These are phyloP conservation scores for Lathyrus aphaca DNA, from an alignment of 306 rosid species.

Conservation along the genomic window DNA sequence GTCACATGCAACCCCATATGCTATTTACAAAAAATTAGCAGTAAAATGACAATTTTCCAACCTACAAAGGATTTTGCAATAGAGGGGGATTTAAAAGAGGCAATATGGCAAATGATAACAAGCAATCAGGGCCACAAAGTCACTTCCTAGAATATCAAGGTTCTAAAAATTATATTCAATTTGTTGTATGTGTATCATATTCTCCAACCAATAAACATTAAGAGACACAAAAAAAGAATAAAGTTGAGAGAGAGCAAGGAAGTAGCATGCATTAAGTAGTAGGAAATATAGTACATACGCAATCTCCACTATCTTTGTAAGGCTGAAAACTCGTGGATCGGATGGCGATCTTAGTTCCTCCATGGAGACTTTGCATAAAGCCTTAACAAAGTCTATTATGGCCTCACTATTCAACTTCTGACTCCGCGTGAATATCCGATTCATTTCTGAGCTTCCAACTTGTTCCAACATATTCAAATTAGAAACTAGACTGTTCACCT, in stretches of 20 bases:
- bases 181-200: conserved; percentile 7
- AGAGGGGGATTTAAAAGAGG: conserved; percentile 12
- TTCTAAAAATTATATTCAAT: conserved; percentile 20
- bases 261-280: conserved; percentile 25
- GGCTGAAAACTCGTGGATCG: conserved; percentile 99
- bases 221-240: neutral
- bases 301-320: conserved; percentile 98
- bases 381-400: conserved; percentile 94
- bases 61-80: conserved; percentile 24
- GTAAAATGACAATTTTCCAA: conserved; percentile 25
- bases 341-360: conserved; percentile 95
- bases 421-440: conserved; percentile 90
- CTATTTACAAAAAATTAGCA: conserved; percentile 8
- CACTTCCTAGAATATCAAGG: conserved; percentile 15
- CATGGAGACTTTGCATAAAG: conserved; percentile 97
- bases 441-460: conserved; percentile 99
- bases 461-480: conserved; percentile 97
- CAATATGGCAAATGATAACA: conserved; percentile 30
- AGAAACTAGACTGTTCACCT: conserved; percentile 91
- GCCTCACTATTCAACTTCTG: conserved; percentile 98
- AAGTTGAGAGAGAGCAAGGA: conserved; percentile 22
- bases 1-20: conserved; percentile 20
- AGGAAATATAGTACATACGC: conserved; percentile 68
- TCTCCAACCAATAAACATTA: conserved; percentile 11
- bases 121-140: neutral